Percentiles rank a stretch among this genome's conserved stretches.
Conservation (phyloP, 2,329 filamentous ascomycete species). For the Microdochium bolleyi region DNA sequence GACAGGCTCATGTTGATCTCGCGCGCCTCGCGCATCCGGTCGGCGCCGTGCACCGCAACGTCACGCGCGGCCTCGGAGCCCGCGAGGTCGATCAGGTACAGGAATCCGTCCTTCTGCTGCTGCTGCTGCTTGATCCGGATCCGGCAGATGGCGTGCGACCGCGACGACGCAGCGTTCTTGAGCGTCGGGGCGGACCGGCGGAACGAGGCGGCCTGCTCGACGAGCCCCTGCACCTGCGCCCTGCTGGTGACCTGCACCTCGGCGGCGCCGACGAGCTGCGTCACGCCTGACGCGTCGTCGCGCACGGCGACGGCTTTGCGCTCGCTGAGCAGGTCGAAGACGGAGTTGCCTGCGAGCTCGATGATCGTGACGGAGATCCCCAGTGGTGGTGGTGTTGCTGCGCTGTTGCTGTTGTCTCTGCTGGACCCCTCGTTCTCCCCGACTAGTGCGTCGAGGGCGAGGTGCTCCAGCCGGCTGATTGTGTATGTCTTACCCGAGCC, state of each 20-base stretch:
- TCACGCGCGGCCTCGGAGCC: constrained; percentile 90
- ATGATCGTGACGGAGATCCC: constrained; percentile 89
- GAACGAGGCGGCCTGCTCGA: constrained; percentile 75
- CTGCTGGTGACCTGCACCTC: constrained; percentile 25
- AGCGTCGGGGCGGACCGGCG: constrained; percentile 91
- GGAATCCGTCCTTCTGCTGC: constrained; percentile 75
- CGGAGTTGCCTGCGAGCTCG: constrained; percentile 92
- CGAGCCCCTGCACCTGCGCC: constrained; percentile 37
- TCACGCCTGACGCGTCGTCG: constrained; percentile 34
- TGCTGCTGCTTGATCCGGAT: constrained; percentile 61
- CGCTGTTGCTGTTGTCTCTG: constrained; percentile 38
- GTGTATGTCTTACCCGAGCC: constrained; percentile 95
- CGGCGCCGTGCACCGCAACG: constrained; percentile 54
- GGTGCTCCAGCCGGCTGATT: constrained; percentile 46
- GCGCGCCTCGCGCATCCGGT: constrained; percentile 62
- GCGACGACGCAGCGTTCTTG: constrained; percentile 88
- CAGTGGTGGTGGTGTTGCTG: constrained; percentile 77
- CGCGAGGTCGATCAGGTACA: constrained; percentile 93
- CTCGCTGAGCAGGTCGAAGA: constrained; percentile 70
- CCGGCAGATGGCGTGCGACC: constrained; percentile 94
- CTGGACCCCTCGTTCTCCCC: constrained; percentile 47
- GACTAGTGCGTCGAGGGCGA: constrained; percentile 28
- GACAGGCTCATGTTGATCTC: constrained; percentile 79
- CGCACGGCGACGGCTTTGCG: constrained; percentile 32
- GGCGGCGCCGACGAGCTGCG: constrained; percentile 32